These are phyloP conservation scores for Colletotrichum kahawae DNA, from an alignment of 2,329 filamentous ascomycete species.

Conservation along the genomic window DNA sequence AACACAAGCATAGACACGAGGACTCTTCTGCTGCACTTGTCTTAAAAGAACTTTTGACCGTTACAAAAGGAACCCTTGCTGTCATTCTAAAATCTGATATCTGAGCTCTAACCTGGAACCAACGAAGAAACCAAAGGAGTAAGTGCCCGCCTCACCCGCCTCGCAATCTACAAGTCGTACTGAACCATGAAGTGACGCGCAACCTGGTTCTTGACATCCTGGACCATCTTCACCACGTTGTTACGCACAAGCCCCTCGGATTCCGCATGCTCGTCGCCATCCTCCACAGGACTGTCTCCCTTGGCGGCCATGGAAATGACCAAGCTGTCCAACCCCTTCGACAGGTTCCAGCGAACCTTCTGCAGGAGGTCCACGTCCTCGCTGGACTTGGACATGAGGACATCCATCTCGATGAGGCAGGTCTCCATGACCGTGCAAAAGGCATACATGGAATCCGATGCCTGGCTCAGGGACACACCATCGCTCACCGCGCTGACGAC, in stretches of 20 bases:
- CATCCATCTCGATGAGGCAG: not conserved
- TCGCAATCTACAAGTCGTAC: not conserved
- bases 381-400: not conserved
- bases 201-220: not conserved
- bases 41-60: not conserved
- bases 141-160: fast-evolving
- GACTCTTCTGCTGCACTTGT: not conserved
- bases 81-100: not conserved
- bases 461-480: not conserved
- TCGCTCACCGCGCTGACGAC: not conserved
- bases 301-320: not conserved
- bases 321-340: not conserved
- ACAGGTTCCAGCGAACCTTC: not conserved
- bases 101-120: not conserved
- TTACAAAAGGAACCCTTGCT: not conserved
- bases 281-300: not conserved
- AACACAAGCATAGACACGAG: not conserved
- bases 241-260: not conserved
- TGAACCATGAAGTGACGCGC: not conserved
- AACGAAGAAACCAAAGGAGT: not conserved
- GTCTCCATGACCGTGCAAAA: not conserved
- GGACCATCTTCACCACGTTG: not conserved
- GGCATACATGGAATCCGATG: not conserved
- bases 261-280: not conserved
- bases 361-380: not conserved